phyloP scores from a whole-genome alignment of 768 basidiomycete species.

The Guyanaporus albipodus region DNA sequence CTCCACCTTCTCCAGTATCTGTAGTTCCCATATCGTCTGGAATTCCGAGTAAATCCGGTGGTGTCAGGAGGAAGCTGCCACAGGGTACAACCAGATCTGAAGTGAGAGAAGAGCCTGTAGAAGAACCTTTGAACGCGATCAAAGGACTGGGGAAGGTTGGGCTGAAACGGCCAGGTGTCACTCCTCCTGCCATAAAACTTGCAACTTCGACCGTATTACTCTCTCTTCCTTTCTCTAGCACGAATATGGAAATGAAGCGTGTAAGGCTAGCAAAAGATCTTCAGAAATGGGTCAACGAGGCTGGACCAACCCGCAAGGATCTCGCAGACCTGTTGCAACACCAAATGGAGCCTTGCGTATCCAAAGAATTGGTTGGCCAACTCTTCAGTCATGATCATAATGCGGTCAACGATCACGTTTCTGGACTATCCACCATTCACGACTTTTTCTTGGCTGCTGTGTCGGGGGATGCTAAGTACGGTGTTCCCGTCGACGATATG shows the following conservation, averaged over 20 bases:
- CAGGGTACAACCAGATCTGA: conserved; percentile 50
- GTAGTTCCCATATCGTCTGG: conserved; percentile 29
- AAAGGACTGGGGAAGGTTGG: conserved; percentile 37
- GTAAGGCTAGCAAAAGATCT: conserved; percentile 69
- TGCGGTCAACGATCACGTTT: conserved; percentile 87
- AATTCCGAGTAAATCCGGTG: conserved; percentile 45
- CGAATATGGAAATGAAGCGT: conserved; percentile 48
- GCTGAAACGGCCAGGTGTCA: conserved; percentile 42
- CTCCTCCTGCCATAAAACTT: conserved; percentile 29
- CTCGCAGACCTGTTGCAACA: conserved; percentile 78
- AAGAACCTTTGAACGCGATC: conserved; percentile 32
- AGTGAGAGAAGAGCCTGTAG: conserved; percentile 36
- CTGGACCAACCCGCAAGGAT: conserved; percentile 80
- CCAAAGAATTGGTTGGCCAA: conserved; percentile 67
- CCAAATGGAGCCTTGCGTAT: conserved; percentile 87
- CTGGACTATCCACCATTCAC: conserved; percentile 67
- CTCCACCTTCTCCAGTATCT: conserved; percentile 46
- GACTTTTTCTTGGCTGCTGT: conserved; percentile 68
- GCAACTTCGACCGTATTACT: conserved; percentile 32
- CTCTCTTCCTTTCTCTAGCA: conserved; percentile 33
- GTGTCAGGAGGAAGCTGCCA: conserved; percentile 71
- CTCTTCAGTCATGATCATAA: conserved; percentile 96
- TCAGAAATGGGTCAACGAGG: conserved; percentile 81
- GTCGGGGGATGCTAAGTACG: conserved; percentile 52
- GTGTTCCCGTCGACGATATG: conserved; percentile 42